Evolutionary conservation across 352 stramenopile species (phyloP).

Genomic region (Phytophthora pseudosyringae): DNA sequence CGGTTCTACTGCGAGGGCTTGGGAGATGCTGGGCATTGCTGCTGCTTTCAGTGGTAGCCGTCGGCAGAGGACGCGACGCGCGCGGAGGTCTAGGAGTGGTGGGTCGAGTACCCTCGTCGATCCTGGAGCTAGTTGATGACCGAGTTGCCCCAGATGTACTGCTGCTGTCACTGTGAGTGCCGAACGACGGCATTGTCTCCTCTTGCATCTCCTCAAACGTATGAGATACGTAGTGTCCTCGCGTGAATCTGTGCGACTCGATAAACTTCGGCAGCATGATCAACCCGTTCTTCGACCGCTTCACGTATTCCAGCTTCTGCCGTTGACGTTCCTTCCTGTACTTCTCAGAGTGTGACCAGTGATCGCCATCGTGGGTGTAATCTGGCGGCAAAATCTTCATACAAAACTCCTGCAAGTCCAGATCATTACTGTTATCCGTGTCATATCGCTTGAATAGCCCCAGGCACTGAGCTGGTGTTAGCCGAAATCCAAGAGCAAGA

Average conservation of each 20-base stretch:
- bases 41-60: not conserved
- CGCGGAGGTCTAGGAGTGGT: conserved; percentile 33
- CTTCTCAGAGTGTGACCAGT: conserved; percentile 76
- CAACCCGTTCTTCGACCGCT: conserved; percentile 69
- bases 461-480: conserved; percentile 66
- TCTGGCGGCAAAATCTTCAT: conserved; percentile 76
- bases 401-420: conserved; percentile 88
- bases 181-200: conserved; percentile 15
- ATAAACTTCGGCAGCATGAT: conserved; percentile 70
- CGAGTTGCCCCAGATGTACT: conserved; percentile 10
- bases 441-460: conserved; percentile 82
- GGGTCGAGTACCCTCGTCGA: conserved; percentile 15
- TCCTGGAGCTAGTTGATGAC: conserved; percentile 22
- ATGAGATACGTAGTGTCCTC: conserved; percentile 46
- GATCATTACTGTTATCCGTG: conserved; percentile 74
- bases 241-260: conserved; percentile 58
- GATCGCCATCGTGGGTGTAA: conserved; percentile 80
- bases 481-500: conserved; percentile 70
- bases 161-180: conserved; percentile 6
- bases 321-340: conserved; percentile 54
- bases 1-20: conserved; percentile 10
- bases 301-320: conserved; percentile 65
- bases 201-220: conserved; percentile 54
- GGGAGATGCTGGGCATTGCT: conserved; percentile 10
- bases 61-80: conserved; percentile 17